A percentile compares a stretch with the other conserved stretches of the same genome.
These are phyloP conservation scores for Plasmodium reichenowi DNA, from an alignment of 169 alveolate species.

Conservation along the genomic window DNA sequence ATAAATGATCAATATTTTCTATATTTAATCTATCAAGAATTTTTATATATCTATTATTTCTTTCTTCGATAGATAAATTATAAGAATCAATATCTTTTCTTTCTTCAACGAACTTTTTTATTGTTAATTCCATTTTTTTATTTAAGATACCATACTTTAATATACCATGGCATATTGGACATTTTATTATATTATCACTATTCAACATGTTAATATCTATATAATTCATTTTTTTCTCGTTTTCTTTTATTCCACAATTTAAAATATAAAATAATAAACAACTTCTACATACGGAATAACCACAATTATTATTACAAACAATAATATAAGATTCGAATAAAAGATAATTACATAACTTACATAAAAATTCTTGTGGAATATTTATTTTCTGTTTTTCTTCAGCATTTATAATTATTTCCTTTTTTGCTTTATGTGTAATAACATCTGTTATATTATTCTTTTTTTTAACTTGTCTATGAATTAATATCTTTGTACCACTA, in stretches of 20 bases:
- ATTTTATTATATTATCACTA: slow-evolving; percentile 10
- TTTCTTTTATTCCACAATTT: slow-evolving; percentile 6
- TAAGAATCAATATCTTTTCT: slow-evolving; percentile 40
- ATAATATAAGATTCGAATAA: slow-evolving; percentile 49
- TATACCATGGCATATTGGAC: slow-evolving; percentile 62
- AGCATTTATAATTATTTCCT: slow-evolving; percentile 45
- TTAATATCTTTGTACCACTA: slow-evolving; percentile 58
- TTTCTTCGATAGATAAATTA: slow-evolving; percentile 33
- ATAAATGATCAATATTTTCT: slow-evolving; percentile 41
- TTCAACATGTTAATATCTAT: slow-evolving; percentile 15
- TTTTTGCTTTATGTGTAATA: slow-evolving; percentile 73
- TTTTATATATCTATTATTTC: slow-evolving; percentile 19
- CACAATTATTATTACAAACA: slow-evolving; percentile 75
- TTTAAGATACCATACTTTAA: slow-evolving; percentile 59
- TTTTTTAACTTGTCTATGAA: slow-evolving; percentile 63
- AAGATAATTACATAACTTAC: slow-evolving; percentile 54
- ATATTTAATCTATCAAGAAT: slow-evolving; percentile 43
- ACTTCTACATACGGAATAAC: slow-evolving; percentile 73
- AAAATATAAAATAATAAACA: slow-evolving; percentile 64
- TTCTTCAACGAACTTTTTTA: slow-evolving; percentile 39
- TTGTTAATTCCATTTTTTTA: slow-evolving; percentile 59
- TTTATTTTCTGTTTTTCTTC: slow-evolving; percentile 54
- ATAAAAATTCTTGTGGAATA: slow-evolving; percentile 63
- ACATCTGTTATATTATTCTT: slow-evolving; percentile 20
- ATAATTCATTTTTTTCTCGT: slow-evolving; percentile 27